Base-by-base conservation (phyloP, 2,329 filamentous ascomycete species). In the Dothiorella sarmentorum region DNA sequence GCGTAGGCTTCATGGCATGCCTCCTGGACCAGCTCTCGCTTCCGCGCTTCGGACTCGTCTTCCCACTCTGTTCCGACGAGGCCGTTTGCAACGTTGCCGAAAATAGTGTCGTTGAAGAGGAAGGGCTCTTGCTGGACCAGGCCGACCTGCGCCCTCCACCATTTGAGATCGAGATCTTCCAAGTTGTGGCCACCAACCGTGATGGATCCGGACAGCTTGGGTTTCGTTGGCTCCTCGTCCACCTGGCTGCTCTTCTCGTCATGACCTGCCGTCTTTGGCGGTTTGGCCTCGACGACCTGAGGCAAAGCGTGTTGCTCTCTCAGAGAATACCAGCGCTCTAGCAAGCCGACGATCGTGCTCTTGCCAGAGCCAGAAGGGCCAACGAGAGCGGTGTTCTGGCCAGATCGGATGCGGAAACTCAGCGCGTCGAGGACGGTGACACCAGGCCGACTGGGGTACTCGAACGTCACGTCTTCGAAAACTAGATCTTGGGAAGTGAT, bases 311-410 rank as follows among this genome's bases (percentile, higher is more conserved):
- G 27, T 22, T 35, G 45, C 0, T 70, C 75, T 7, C 27, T 35
- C 9, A 51, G 27, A 35, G 29, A 35, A 71, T 99, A 99, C 72
- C 97, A 97, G 18, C 94, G 85, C 75, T 97, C 93, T 1, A 97
- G 86, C 17, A 99, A 80, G 9, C 92, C 93, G 26, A 97, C 88
- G 63, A 97, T 93, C 0, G 93, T 97, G 67, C 88, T 93, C 76
- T 97, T 99, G 44, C 94, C 94, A 31, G 89, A 95, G 10, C 93
- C 94, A 11, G 93, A 97, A 0, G 93, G 90, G 60, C 94, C 94
- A 5, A 99, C 94, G 9, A 99, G 79, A 1, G 94, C 94, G 2
- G 93, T 96, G 20, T 89, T 91, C 76, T 96, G 71, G 5, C 78
- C 76, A 2, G 70, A 68, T 37, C 70, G 60, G 29, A 76, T 70